A percentile compares a stretch with the other conserved stretches of the same genome.
phyloP scores from a whole-genome alignment of 345 rosid genomes.

The Syzygium aqueum region DNA sequence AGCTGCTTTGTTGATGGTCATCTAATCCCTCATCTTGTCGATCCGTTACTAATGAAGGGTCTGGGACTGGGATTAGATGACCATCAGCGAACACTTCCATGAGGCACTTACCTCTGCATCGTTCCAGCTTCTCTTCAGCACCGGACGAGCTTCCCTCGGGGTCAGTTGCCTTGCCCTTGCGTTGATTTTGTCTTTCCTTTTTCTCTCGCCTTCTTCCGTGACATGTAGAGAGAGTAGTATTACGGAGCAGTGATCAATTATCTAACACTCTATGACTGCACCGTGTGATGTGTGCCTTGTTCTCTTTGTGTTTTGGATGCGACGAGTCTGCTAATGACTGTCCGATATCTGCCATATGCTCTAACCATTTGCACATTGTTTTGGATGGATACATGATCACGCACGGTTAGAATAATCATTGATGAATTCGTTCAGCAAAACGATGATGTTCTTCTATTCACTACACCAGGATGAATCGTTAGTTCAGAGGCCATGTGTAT shows the following conservation, averaged over 20 bases:
- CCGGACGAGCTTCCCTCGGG: neutral
- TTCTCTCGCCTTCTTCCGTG: neutral
- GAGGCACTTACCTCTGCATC: neutral
- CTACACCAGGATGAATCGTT: neutral
- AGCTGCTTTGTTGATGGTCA: conserved; percentile 3
- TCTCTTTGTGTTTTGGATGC: neutral
- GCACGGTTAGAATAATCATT: neutral
- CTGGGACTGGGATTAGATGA: neutral
- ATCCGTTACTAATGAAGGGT: neutral
- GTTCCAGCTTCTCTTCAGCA: neutral
- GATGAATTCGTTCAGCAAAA: neutral
- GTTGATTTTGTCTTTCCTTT: neutral
- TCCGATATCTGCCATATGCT: neutral
- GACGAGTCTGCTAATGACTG: neutral
- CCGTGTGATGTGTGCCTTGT: neutral
- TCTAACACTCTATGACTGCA: neutral
- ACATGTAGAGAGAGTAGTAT: no score
- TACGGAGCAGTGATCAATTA: no score
- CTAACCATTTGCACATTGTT: neutral
- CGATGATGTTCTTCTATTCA: neutral
- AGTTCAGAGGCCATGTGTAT: neutral
- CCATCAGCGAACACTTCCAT: conserved; percentile 2
- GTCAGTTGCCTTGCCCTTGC: neutral
- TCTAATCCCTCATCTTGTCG: neutral
- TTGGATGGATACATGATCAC: neutral